These are phyloP conservation scores for Hypoxylon rickii DNA, from an alignment of 495 filamentous ascomycete species.

Conservation along the genomic window DNA sequence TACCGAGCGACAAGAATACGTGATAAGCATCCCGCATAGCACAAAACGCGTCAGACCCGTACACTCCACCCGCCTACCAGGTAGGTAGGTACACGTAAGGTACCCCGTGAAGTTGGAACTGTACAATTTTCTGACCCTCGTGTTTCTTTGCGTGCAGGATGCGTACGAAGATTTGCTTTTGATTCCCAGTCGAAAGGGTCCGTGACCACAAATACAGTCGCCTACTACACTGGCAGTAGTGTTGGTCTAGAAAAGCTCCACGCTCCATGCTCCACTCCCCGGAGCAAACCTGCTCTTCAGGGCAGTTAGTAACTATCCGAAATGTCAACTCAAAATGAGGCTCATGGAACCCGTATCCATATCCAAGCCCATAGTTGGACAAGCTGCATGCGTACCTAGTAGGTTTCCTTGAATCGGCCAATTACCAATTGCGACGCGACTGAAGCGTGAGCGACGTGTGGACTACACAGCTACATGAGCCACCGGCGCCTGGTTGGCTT, in stretches of 20 bases:
- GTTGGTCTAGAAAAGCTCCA: neutral
- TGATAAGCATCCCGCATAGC: too few relatives aligned
- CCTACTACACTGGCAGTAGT: too few relatives aligned
- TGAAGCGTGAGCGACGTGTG: neutral
- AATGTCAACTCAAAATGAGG: constrained; percentile 8
- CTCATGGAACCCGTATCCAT: too few relatives aligned
- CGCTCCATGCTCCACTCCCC: constrained; percentile 11
- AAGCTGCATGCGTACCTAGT: constrained; percentile 11
- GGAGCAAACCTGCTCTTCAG: constrained; percentile 7
- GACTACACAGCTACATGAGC: constrained; percentile 13
- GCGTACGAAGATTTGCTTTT: too few relatives aligned
- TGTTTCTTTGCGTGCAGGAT: too few relatives aligned
- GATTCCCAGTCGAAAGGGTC: constrained; percentile 7
- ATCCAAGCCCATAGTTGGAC: constrained; percentile 1
- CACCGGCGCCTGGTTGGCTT: constrained; percentile 2
- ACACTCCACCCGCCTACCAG: too few relatives aligned
- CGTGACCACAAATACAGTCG: constrained; percentile 4
- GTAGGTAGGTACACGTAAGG: too few relatives aligned
- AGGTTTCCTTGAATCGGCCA: constrained; percentile 10
- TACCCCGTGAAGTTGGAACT: too few relatives aligned
- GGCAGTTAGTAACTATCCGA: too few relatives aligned
- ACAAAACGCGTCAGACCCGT: too few relatives aligned
- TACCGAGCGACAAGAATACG: too few relatives aligned
- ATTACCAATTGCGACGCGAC: neutral
- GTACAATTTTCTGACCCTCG: too few relatives aligned